Base-by-base conservation (phyloP, 768 basidiomycete species). In the Neoboletus magnificus region DNA sequence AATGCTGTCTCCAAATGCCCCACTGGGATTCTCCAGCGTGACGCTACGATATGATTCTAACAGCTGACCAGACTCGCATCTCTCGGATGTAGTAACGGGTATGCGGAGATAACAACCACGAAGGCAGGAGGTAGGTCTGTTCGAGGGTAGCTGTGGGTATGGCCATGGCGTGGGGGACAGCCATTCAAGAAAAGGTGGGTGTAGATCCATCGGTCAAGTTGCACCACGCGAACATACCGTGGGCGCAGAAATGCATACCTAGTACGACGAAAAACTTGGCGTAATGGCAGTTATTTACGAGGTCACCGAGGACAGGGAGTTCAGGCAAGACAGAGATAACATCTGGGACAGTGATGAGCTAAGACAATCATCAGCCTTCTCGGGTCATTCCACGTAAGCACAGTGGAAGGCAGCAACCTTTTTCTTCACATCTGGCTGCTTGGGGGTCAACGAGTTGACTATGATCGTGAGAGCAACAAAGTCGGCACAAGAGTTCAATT, bases 51-150 rank as follows among this genome's bases (percentile, higher is more conserved):
- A 99, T 11, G 83, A 86, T 69, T 98, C 92, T n/a, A 99, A 77
- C 5, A 98, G 78, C 65, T 98, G 96, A 27, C 80, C 97, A 84
- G 60, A 98, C 93, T 33, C 97, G 86, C 91, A 98, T 93, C 72
- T 98, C 96, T 55, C 96, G 87, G 30, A 94, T 81, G 70, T 97
- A 98, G 76, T 79, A 96, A 9, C 91, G 84, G 1, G 92, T 81
- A 69, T 98, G 97, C 0, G 87, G 89, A 2, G 86, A 81, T 45
- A 98, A 82, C 55, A 94, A 74, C 40, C 91, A 89, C 3, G 91
- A 94, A 13, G 93, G 88, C n/a, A 93, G 73, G 59, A 98, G 86
- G 65, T 89, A 84, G 1, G 82, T 83, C 72, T 93, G 86, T 72
- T 98, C 95, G 53, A 98, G 86, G 15, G 87, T 87, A 18, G 94